Evolutionary conservation across 192 early-diverging fungal genomes (phyloP), one percentile per base, ranked within the genome.

Genomic region (Umbelopsis vinacea): DNA sequence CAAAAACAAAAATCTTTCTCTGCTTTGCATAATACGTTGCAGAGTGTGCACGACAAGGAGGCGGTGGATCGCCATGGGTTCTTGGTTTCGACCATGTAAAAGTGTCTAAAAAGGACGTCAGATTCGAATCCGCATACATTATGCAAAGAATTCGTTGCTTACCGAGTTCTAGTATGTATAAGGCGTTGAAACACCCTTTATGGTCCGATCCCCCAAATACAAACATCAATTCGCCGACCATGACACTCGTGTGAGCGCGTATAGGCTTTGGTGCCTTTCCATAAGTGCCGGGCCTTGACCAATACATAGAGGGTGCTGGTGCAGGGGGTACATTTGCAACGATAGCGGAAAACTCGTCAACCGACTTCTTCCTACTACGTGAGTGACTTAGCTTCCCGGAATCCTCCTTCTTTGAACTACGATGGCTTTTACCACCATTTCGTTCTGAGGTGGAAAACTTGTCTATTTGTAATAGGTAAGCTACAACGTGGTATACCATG

Each of bases 161-260:
- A 88, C 86, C 87, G 35, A 83, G 83, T 76, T 96, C 94, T 69
- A 96, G 84, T 43, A 92, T 86, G 52, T 92, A 93, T 33, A 95
- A 74, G 46, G 90, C 89, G 63, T 83, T 88, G 72, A 86, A 94
- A 76, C 93, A 95, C 21, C 74, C 80, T 29, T 77, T 76, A 60
- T 86, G 86, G 80, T 95, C 92, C 76, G 89, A 92, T 23, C 94
- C 94, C 57, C 93, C 94, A 86, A 96, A 96, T 45, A 96, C 87
- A 68, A 87, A 95, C 50, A 95, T 82, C 47, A 87, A 82, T 33
- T 90, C 89, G 3, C 88, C 89, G n/a, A 95, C 88, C 21, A 90
- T 79, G 19, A 87, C 92, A 63, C 91, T 85, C 1, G 91, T 88
- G 67, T 96, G 94, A 33, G 92, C 92, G 69, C 94, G 87, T 52